Evolutionary conservation across 2,329 filamentous ascomycete species (phyloP), one percentile per base, ranked within the genome.

Genomic region (Ophiostoma triangulosporum): DNA sequence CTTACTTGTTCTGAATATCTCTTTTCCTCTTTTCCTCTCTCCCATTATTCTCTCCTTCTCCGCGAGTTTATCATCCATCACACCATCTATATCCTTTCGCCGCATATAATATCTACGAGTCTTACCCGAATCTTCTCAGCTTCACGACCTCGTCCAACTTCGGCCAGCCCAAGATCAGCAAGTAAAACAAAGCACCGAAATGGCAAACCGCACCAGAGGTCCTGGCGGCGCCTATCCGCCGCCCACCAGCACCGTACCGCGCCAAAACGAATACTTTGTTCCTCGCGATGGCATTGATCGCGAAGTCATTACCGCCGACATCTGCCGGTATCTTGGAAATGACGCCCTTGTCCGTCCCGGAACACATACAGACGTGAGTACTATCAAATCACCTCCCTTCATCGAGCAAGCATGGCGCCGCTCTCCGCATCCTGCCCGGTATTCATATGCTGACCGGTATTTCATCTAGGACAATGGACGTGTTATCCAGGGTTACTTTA

Each of bases 231-330:
- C 29, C 15, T 50, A 45, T 22, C 36, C 53, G 33, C 31, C 48
- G 29, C 31, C 40, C n/a, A n/a, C n/a, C 48, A 51, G 22, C 58
- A 52, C 52, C 29, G 51, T 52, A 12, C 51, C 56, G 20, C 76
- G 78, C 56, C 78, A 84, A 66, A 87, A 87, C 68, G 84, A 88
- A 70, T 89, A 88, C 66, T 89, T 89, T 67, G 81, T 89, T 53
- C 83, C 84, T 46, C 80, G 83, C 63, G 83, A 88, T 68, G 85
- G 86, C 65, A 90, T 90, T 68, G 84, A 86, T 66, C 81, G 85
- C 62, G 85, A 90, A 68, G 86, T 90, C 63, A 88, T 90, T 69
- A 87, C 86, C 58, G 83, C 84, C 65, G 86, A 90, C 66, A 88
- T 90, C 60, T 89, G 86, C 72, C 84, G 85, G 65, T 90, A 88